These are phyloP conservation scores for Alternaria panax DNA, from an alignment of 2,329 filamentous ascomycete species.

Conservation along the genomic window DNA sequence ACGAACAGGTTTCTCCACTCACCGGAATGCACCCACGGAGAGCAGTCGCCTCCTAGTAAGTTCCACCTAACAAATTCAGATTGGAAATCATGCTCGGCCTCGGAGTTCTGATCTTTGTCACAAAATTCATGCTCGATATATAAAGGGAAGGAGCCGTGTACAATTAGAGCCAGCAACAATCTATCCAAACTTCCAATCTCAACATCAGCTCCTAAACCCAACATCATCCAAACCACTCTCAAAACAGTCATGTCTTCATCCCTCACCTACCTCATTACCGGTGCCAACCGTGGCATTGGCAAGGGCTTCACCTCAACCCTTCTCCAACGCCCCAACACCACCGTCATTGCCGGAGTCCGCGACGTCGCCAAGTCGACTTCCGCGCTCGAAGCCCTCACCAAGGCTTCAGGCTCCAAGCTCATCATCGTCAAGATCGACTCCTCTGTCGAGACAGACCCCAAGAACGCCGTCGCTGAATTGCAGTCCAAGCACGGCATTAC, in stretches of 20 bases:
- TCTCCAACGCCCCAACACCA: conserved; percentile 23
- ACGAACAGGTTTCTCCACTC: not conserved
- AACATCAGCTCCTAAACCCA: not conserved
- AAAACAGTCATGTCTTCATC: not conserved
- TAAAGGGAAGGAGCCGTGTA: not conserved
- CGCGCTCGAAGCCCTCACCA: conserved; percentile 18
- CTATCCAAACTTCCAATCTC: not conserved
- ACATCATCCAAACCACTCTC: not conserved
- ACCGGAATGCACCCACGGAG: not conserved
- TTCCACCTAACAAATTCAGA: not conserved
- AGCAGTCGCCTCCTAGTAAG: not conserved
- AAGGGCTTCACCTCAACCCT: conserved; percentile 13
- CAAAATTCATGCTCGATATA: not conserved
- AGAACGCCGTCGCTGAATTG: conserved; percentile 14
- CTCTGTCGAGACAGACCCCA: conserved; percentile 7
- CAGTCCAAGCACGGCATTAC: conserved; percentile 42
- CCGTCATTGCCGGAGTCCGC: conserved; percentile 27
- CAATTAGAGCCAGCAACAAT: not conserved
- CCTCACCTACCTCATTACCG: not conserved
- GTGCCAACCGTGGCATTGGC: conserved; percentile 20
- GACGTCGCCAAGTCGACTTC: not conserved
- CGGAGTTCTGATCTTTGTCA: not conserved
- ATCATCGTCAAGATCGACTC: conserved; percentile 27
- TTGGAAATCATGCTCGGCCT: not conserved
- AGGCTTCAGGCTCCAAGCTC: conserved; percentile 44